Conservation (phyloP, 306 rosid species). For the Quercus rubra region DNA sequence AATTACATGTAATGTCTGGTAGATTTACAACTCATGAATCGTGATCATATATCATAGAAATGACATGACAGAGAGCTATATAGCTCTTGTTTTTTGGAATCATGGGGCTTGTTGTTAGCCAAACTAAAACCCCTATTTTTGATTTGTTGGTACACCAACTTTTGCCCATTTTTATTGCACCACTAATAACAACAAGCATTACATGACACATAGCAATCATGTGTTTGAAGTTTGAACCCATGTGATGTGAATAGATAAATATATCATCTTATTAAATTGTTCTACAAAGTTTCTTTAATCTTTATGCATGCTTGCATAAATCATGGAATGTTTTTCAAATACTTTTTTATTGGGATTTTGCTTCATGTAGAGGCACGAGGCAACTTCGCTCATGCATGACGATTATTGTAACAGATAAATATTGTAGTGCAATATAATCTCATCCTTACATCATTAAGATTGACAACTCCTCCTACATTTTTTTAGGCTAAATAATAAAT, state of each 20-base stretch:
- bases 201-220: slow-evolving; percentile 16
- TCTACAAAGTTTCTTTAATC: not conserved
- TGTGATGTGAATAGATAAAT: slow-evolving; percentile 6
- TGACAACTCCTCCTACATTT: not conserved
- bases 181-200: not conserved
- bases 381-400: slow-evolving; percentile 33
- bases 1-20: not conserved
- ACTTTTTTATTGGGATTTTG: not conserved
- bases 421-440: not conserved
- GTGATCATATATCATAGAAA: not conserved
- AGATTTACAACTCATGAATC: not conserved
- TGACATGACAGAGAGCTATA: no score
- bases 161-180: slow-evolving; percentile 6
- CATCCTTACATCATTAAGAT: not conserved
- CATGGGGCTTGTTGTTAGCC: not conserved
- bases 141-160: not conserved
- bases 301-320: not conserved
- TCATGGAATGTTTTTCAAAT: slow-evolving; percentile 3
- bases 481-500: not conserved
- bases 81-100: not conserved
- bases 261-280: not conserved
- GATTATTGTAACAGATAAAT: not conserved
- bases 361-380: slow-evolving; percentile 1
- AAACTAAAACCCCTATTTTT: not conserved
- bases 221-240: slow-evolving; percentile 18